Percentiles rank a stretch among this genome's conserved stretches.
Evolutionary conservation across 768 basidiomycete genomes (phyloP).

Genomic region (Leucogyrophana mollusca): DNA sequence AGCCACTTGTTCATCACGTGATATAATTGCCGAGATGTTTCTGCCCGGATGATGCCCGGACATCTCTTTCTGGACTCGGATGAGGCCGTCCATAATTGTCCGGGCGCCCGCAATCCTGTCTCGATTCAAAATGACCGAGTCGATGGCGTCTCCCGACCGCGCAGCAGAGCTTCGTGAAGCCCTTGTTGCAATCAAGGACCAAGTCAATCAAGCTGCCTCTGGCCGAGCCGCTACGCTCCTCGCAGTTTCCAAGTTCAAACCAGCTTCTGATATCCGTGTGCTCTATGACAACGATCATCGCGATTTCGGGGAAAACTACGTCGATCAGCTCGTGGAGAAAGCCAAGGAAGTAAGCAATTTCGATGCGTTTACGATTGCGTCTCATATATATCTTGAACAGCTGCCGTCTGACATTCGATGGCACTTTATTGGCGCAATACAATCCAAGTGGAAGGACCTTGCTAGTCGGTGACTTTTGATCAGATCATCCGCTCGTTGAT

Average conservation of each 20-base stretch:
- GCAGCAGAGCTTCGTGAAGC: slow-evolving; percentile 50
- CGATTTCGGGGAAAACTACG: slow-evolving; percentile 98
- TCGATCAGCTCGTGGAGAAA: slow-evolving; percentile 89
- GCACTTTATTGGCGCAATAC: slow-evolving; percentile 95
- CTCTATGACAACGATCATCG: slow-evolving; percentile 80
- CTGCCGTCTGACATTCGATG: slow-evolving; percentile 87
- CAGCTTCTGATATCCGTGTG: slow-evolving; percentile 80
- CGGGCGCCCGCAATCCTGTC: too few species aligned
- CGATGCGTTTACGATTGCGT: neutral
- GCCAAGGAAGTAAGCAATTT: slow-evolving; percentile 56
- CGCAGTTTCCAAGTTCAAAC: slow-evolving; percentile 93
- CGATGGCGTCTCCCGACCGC: slow-evolving; percentile 37
- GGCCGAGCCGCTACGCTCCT: slow-evolving; percentile 49
- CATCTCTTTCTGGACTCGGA: too few species aligned
- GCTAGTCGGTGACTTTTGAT: slow-evolving; percentile 52
- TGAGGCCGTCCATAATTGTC: too few species aligned
- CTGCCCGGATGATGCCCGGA: too few species aligned
- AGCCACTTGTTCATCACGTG: too few species aligned
- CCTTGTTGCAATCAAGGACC: slow-evolving; percentile 49
- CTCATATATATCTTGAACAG: slow-evolving; percentile 39
- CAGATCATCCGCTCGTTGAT: slow-evolving; percentile 2
- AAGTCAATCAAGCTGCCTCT: slow-evolving; percentile 38
- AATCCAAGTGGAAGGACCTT: slow-evolving; percentile 89
- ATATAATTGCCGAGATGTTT: too few species aligned
- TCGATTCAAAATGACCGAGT: neutral